Evolutionary conservation across 1,284 basidiomycete genomes (phyloP).

Genomic region (Rhodofomes roseus): DNA sequence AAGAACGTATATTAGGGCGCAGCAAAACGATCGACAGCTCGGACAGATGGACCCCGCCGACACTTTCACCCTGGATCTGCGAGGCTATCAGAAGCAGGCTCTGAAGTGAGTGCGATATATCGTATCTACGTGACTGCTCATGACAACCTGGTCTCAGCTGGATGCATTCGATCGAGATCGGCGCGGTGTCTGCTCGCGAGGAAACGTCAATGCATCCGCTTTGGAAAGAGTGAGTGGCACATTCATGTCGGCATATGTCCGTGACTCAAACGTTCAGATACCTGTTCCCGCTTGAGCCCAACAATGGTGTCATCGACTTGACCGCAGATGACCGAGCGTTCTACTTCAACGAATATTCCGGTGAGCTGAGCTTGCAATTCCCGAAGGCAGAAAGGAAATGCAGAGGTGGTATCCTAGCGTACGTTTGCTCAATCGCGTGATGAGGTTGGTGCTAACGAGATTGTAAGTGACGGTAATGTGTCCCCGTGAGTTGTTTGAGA

Average conservation of each 20-base stretch:
- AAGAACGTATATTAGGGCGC: conserved; percentile 56
- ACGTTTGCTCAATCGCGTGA: conserved; percentile 32
- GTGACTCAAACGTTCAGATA: conserved; percentile 44
- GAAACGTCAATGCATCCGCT: conserved; percentile 84
- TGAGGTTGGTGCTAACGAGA: not conserved
- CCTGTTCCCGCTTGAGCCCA: conserved; percentile 58
- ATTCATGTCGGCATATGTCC: not conserved
- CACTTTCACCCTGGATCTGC: conserved; percentile 76
- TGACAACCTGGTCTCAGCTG: conserved; percentile 48
- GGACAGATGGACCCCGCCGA: conserved; percentile 80
- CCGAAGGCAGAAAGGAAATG: conserved; percentile 80
- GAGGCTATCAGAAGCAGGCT: conserved; percentile 94
- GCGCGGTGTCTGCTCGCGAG: conserved; percentile 66
- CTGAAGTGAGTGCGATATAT: conserved; percentile 48
- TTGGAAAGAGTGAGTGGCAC: conserved; percentile 84
- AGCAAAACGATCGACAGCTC: conserved; percentile 75
- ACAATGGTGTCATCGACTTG: conserved; percentile 56
- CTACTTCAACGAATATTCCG: conserved; percentile 92
- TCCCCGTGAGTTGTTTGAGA: not conserved
- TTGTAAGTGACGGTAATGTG: conserved; percentile 25
- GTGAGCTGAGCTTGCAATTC: conserved; percentile 88
- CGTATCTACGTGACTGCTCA: not conserved
- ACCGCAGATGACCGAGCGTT: conserved; percentile 70
- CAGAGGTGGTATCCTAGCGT: conserved; percentile 87
- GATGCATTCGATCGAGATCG: conserved; percentile 89